Conservation (phyloP, 805 yeast species). For the Ogataea haglerorum region DNA sequence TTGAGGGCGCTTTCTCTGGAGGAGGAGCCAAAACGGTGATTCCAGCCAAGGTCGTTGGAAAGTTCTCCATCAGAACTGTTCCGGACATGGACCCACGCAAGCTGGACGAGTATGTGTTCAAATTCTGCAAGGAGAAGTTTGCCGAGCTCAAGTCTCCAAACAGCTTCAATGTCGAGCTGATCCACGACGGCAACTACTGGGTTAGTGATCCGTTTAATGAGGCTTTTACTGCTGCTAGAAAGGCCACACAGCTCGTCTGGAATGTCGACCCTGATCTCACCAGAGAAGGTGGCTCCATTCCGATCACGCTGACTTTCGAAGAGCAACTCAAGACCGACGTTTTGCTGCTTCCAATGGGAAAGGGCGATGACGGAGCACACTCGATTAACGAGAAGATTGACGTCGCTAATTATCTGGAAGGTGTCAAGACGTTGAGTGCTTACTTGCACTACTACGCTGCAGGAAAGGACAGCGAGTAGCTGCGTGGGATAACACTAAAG, state of each 20-base stretch:
- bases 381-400: constrained; percentile 94
- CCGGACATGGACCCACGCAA: constrained; percentile 84
- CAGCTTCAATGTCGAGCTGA: constrained; percentile 62
- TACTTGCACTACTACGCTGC: constrained; percentile 79
- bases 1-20: constrained; percentile 95
- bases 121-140: constrained; percentile 66
- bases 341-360: constrained; percentile 91
- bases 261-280: constrained; percentile 94
- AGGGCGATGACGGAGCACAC: constrained; percentile 99
- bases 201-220: constrained; percentile 90
- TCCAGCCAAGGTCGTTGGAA: constrained; percentile 91
- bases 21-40: constrained; percentile 98
- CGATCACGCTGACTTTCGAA: constrained; percentile 93
- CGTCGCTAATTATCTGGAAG: constrained; percentile 84
- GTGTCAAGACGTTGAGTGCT: constrained; percentile 90
- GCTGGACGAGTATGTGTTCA: constrained; percentile 72
- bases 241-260: constrained; percentile 94
- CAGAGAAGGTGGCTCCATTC: constrained; percentile 99
- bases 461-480: constrained; percentile 14
- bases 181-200: constrained; percentile 98
- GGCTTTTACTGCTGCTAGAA: constrained; percentile 87
- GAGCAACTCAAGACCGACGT: constrained; percentile 81
- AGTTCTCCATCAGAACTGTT: constrained; percentile 95
- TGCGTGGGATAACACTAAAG: too few relatives aligned
- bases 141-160: constrained; percentile 73